A percentile compares a stretch with the other conserved stretches of the same genome.
These are phyloP conservation scores for Botrytis fragariae DNA, from an alignment of 2,329 filamentous ascomycete species.

Conservation along the genomic window DNA sequence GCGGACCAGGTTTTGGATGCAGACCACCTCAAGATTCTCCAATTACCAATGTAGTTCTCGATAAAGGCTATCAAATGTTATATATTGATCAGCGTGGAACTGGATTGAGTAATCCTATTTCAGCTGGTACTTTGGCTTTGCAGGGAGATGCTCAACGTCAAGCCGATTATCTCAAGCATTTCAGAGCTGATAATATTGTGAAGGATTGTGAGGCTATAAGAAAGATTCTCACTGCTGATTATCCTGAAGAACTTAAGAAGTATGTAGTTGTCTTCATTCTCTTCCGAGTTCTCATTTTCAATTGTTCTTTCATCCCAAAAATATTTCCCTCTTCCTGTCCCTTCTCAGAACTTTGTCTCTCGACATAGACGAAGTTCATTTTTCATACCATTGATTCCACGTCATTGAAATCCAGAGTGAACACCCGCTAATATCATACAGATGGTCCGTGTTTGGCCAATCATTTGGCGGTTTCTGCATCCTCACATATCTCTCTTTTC, in stretches of 20 bases:
- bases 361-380: not conserved
- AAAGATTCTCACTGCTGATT: conserved; percentile 67
- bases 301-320: not conserved
- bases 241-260: conserved; percentile 65
- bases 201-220: conserved; percentile 85
- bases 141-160: conserved; percentile 65
- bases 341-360: too few species aligned
- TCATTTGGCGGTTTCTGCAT: conserved; percentile 88
- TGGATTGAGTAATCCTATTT: conserved; percentile 78
- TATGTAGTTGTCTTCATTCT: conserved; percentile 46
- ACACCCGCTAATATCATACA: conserved; percentile 32
- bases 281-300: not conserved
- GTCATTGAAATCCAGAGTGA: not conserved
- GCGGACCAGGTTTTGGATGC: conserved; percentile 54
- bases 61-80: conserved; percentile 80
- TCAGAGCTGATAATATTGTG: conserved; percentile 88
- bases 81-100: conserved; percentile 91
- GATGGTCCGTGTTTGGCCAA: conserved; percentile 87
- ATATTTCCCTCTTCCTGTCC: not conserved
- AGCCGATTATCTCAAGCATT: conserved; percentile 76
- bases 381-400: not conserved
- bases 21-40: conserved; percentile 69
- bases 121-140: conserved; percentile 65
- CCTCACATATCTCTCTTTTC: conserved; percentile 79
- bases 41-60: conserved; percentile 68